These are phyloP conservation scores for Suhomyces wounanorum DNA, from an alignment of 1,139 yeast genomes.

Conservation along the genomic window DNA sequence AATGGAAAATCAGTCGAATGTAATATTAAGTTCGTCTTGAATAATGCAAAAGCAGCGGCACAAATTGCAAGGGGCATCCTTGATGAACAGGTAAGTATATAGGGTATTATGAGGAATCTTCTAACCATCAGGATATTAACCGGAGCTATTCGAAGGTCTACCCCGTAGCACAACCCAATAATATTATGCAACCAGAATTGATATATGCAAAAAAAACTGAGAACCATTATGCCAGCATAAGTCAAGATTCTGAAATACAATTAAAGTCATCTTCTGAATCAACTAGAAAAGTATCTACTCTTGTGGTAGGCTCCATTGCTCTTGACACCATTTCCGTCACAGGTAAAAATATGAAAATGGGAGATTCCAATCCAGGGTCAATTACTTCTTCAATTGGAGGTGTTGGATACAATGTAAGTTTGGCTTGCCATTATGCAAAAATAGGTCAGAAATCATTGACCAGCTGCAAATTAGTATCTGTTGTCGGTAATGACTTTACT, in stretches of 20 bases:
- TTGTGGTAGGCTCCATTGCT: constrained; percentile 77
- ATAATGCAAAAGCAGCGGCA: constrained; percentile 72
- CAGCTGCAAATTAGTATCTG: constrained; percentile 51
- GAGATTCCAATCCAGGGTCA: constrained; percentile 76
- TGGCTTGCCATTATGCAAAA: constrained; percentile 45
- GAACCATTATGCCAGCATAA: not conserved
- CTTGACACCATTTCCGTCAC: constrained; percentile 64
- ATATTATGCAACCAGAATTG: not conserved
- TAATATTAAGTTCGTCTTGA: constrained; percentile 73
- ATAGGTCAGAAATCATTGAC: constrained; percentile 4
- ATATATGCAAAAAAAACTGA: not conserved
- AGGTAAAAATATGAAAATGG: constrained; percentile 29
- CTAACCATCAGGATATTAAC: constrained; percentile 3
- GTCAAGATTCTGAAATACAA: not conserved
- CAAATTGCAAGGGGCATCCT: constrained; percentile 61
- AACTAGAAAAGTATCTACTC: constrained; percentile 20
- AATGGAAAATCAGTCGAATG: constrained; percentile 69
- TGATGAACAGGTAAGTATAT: constrained; percentile 30
- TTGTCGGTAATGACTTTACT: constrained; percentile 59
- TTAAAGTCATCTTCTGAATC: not conserved
- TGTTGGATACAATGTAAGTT: constrained; percentile 76
- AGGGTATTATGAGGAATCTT: constrained; percentile 1
- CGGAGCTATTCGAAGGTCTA: constrained; percentile 1
- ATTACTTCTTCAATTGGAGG: constrained; percentile 70
- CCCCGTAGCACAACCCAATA: not conserved